Evolutionary conservation across 768 basidiomycete genomes (phyloP), one percentile per base, ranked within the genome.

Genomic region (Tulasnella sp.): DNA sequence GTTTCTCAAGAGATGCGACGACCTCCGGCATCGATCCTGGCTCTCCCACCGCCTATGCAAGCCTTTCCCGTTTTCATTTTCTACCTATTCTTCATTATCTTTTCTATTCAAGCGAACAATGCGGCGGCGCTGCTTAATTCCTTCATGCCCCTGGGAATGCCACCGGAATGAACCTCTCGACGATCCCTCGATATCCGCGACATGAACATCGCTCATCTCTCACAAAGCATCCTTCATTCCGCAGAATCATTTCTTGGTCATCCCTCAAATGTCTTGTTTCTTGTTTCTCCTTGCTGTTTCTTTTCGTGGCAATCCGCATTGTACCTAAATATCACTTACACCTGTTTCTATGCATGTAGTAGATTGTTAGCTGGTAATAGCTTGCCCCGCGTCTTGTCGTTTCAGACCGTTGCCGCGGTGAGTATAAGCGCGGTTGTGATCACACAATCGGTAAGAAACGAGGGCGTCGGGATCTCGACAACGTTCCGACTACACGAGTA

Each of bases 111-210:
- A 69, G 64, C 64, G 64, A 69, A 69, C 64, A 14, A 69, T 69
- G 64, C 64, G 64, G 64, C 64, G 64, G 64, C 64, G 64, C 64
- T 69, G 64, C 64, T 69, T 69, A 69, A 69, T 69, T 69, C 64
- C 64, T 64, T 69, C 64, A 69, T 69, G 64, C 31, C 64, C 20
- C 11, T 69, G 64, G 64, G 64, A 69, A 34, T 34, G 31, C 28
- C 64, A 69, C 64, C 31, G 31, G 16, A 69, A 69, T 37, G 64
- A 69, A 31, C 54, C 64, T 69, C 34, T 69, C 64, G 64, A 69
- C 64, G 64, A 22, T 20, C 20, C 64, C 34, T 69, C 64, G 64
- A 37, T 37, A 34, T 69, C 64, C 64, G 64, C 64, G 64, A 60
- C 58, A 31, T 31, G 58, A 60, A 60, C 58, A 60, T 31, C n/a